Base-by-base conservation (phyloP, 805 yeast species). In the Zygotorulaspora chibaensis region DNA sequence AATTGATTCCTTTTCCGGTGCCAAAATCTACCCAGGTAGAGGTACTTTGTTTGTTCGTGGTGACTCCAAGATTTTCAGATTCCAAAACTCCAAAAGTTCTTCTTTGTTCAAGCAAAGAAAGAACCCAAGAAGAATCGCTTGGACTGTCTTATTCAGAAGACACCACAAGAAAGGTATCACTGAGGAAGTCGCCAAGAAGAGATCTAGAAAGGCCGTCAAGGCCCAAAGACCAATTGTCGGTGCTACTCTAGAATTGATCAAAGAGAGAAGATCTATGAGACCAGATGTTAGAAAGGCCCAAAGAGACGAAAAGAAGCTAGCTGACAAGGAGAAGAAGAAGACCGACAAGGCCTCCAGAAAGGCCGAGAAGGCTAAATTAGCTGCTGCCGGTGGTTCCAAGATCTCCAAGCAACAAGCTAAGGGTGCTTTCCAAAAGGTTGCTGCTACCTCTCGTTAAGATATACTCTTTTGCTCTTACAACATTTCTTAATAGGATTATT, bases 11-110 rank as follows among this genome's bases (percentile, higher is more conserved):
- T 93, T 93, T 82, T 91, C 99, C 69, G 99, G 99, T 76, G 77
- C 91, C 71, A 93, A 91, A 81, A 91, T 93, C 83, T 93, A 91
- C 95, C 99, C 99, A 81, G 99, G 99, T 79, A 88, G 97, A 83
- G 98, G 99, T 79, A 88, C 95, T 73, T 84, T 93, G 75, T 93
- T 87, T 73, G 89, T 93, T 77, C 89, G 99, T 80, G 98, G 98
- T 69, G 99, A 93, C 88, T 90, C 98, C 72, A 93, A 93, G 84
- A 77, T 90, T 70, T 93, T 93, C 96, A 90, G 99, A 84, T 93
- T 93, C 93, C 95, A 86, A 76, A 83, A 87, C 75, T 86, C 97
- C 65, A 93, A 93, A 80, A 82, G 95, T 71, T 91, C 96, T 68
- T 89, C 98, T 72, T 84, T 93, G 70, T 93, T 93, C 93, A 83